Percentiles rank a stretch among this genome's conserved stretches.
Conservation (phyloP, 2,329 filamentous ascomycete genomes). For the Xylaria multiplex region DNA sequence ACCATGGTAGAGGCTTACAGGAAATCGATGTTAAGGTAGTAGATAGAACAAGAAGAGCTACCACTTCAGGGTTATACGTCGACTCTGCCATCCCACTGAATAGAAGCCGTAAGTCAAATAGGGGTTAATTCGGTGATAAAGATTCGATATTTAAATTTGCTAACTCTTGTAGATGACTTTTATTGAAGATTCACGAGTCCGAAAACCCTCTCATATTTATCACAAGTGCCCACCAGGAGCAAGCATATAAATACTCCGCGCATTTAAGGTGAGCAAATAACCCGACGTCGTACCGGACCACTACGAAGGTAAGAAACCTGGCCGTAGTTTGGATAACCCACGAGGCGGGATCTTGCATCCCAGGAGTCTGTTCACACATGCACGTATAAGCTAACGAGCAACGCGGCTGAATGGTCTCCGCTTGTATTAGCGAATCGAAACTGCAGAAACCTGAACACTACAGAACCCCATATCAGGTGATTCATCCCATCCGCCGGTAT, state of each 20-base stretch:
- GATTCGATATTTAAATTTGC: neutral
- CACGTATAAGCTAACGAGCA: slow-evolving; percentile 2
- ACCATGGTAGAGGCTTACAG: slow-evolving; percentile 25
- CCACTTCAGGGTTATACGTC: slow-evolving; percentile 33
- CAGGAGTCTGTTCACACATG: slow-evolving; percentile 16
- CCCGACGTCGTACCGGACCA: neutral
- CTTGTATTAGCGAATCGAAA: neutral
- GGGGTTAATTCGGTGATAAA: neutral
- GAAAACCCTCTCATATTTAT: neutral
- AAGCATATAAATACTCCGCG: slow-evolving; percentile 11
- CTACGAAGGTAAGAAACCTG: neutral
- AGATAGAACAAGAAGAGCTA: slow-evolving; percentile 33
- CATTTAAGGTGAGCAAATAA: neutral
- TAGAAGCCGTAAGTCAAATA: neutral
- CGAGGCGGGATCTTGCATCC: slow-evolving; percentile 16
- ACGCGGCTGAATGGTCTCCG: neutral
- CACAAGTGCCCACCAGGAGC: neutral
- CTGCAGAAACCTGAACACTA: neutral
- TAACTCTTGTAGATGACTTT: too few species aligned
- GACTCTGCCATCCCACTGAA: slow-evolving; percentile 18
- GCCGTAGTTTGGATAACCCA: neutral
- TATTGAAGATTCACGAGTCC: neutral
- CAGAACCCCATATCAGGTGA: neutral
- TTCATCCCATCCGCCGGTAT: neutral
- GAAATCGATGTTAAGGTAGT: slow-evolving; percentile 39